Evolutionary conservation across 2,329 filamentous ascomycete species (phyloP), one percentile per base, ranked within the genome.

Genomic region (Cordyceps cateniannulata): DNA sequence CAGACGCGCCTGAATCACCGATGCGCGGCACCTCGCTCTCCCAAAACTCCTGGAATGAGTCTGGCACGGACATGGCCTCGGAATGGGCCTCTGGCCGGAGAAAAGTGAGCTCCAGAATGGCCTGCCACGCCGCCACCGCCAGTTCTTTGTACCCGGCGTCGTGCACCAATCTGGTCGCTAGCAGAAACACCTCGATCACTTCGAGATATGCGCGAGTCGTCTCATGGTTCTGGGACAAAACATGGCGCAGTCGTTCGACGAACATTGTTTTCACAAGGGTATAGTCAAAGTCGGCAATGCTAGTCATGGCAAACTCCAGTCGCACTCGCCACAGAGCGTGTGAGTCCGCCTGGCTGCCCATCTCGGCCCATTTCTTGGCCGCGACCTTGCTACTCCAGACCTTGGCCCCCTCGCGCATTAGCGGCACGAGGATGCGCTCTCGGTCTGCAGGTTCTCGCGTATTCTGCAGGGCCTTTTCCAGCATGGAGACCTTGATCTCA

Each of bases 41-140:
- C 95, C 95, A 98, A 64, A 95, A 96, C 2, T 86, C 81, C 52
- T 83, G 77, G 63, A 96, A 89, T 0, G 69, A 69, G 2, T 73
- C 69, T 12, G 78, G 45, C 0, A 65, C 62, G n/a, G 64, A 65
- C 12, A 67, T 59, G 2, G n/a, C 4, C 12, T 66, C 65, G 45
- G 68, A 51, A 24, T 67, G 59, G 20, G 18, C 3, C 74, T 55
- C 5, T 69, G 89, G 85, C 3, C 78, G 78, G 51, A 85, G 85
- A 62, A 91, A 82, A 20, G 84, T 85, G 57, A 88, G 78, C 69
- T 97, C 93, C 0, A 97, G 73, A 1, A 89, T 67, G 6, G 85
- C 89, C 74, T 98, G 93, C 92, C 93, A 97, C 5, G 88, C 80
- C 10, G 87, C 91, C 3, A 90, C 77, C 1, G 91, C 87, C 32